These are phyloP conservation scores for Phalaenopsis equestris DNA, from an alignment of 106 monocot species.

Conservation along the genomic window DNA sequence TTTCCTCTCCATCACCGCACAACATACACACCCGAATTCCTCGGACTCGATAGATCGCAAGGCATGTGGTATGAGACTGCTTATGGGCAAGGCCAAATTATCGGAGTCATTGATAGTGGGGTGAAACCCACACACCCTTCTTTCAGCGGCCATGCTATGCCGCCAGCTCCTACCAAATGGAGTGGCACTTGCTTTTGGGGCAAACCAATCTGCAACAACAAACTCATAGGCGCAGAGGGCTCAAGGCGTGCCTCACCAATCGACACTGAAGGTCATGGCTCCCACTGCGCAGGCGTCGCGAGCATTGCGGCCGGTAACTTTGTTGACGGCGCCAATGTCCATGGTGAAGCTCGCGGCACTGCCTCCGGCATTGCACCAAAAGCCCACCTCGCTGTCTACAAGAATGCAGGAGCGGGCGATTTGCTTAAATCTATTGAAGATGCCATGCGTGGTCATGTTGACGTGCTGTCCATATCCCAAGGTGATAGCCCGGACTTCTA, in stretches of 20 bases:
- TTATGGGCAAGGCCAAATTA: constrained; percentile 2
- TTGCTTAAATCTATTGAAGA: constrained; percentile 28
- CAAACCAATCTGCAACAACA: constrained; percentile 33
- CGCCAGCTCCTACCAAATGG: constrained; percentile 32
- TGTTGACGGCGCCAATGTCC: neutral
- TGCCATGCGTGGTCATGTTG: constrained; percentile 31
- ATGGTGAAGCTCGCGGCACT: neutral
- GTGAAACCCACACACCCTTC: constrained; percentile 24
- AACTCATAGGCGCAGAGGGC: constrained; percentile 36
- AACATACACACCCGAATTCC: constrained; percentile 22
- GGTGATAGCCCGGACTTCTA: neutral
- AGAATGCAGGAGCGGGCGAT: constrained; percentile 8
- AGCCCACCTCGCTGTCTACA: constrained; percentile 14
- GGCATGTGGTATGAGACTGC: neutral
- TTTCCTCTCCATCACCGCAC: constrained; percentile 6
- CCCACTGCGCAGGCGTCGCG: constrained; percentile 5
- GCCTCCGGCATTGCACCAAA: constrained; percentile 7
- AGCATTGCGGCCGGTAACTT: constrained; percentile 3
- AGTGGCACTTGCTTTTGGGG: constrained; percentile 40
- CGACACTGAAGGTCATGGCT: neutral
- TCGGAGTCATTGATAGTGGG: constrained; percentile 30
- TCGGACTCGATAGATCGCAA: constrained; percentile 5
- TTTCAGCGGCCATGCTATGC: constrained; percentile 12
- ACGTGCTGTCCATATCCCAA: constrained; percentile 29
- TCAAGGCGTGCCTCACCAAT: neutral